Percentiles rank a stretch among this genome's conserved stretches.
phyloP scores from a whole-genome alignment of 345 rosid genomes.

The Salix udensis region DNA sequence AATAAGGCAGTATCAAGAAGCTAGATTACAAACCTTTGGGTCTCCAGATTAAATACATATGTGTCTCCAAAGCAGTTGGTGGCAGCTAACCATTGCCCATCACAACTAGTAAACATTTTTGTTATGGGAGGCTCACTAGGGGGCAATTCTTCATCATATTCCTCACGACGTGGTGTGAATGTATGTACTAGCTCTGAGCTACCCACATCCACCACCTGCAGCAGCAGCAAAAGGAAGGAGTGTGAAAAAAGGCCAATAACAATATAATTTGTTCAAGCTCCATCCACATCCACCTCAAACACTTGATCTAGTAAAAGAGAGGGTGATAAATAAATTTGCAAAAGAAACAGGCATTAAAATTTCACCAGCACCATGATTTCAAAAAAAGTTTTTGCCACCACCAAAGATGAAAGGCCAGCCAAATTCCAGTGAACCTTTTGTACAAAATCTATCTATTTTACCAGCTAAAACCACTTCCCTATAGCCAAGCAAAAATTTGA shows the following conservation, averaged over 20 bases:
- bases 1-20: neutral
- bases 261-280: neutral
- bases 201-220: conserved; percentile 61
- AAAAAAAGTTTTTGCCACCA: no score
- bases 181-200: conserved; percentile 55
- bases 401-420: no score
- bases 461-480: no score
- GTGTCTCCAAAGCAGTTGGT: conserved; percentile 90
- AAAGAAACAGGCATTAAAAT: neutral
- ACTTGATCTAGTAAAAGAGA: neutral
- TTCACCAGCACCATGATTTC: neutral
- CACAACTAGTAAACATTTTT: conserved; percentile 76
- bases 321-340: neutral
- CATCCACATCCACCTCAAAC: neutral
- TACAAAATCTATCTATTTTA: no score
- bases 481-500: no score
- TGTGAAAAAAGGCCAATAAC: neutral
- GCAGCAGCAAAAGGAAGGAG: neutral
- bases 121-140: conserved; percentile 82
- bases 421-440: no score
- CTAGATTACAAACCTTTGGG: conserved; percentile 49
- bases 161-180: conserved; percentile 57
- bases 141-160: conserved; percentile 38
- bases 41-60: conserved; percentile 74
- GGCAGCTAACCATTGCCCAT: conserved; percentile 94